Conservation (phyloP, 257 asterid species). For the Striga asiatica region DNA sequence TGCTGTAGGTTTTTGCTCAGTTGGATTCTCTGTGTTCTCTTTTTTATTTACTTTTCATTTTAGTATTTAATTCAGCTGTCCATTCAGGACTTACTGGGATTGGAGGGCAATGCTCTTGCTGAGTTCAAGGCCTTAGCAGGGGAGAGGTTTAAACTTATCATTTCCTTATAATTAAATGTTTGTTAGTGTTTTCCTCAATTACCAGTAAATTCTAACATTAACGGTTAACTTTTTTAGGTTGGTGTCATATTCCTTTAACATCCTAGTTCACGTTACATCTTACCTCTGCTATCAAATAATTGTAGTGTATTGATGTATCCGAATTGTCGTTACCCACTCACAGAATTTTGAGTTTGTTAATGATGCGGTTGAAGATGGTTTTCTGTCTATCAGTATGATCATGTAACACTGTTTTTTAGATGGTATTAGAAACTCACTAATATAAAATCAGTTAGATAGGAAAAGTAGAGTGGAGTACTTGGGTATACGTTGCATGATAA, state of each 20-base stretch:
- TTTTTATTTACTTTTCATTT: background rate
- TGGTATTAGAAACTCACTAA: background rate
- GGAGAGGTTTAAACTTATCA: slow-evolving; percentile 53
- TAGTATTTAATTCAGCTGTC: slow-evolving; percentile 16
- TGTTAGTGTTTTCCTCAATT: background rate
- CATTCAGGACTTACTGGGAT: slow-evolving; percentile 73
- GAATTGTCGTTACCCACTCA: slow-evolving; percentile 1
- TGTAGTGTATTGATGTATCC: slow-evolving; percentile 1
- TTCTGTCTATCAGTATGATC: background rate
- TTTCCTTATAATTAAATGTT: slow-evolving; percentile 12
- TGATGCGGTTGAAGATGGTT: background rate
- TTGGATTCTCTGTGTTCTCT: background rate
- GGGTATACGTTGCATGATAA: background rate
- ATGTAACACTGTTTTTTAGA: background rate
- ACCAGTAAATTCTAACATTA: background rate
- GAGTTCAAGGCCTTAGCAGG: slow-evolving; percentile 62
- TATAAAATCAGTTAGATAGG: background rate
- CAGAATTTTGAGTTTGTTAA: slow-evolving; percentile 1
- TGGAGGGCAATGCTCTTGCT: slow-evolving; percentile 65
- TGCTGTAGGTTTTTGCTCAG: slow-evolving; percentile 51
- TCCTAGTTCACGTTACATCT: too few species aligned
- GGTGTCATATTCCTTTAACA: background rate
- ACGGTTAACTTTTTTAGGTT: too few species aligned
- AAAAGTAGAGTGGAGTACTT: background rate
- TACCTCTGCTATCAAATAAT: background rate